A percentile compares a stretch with the other conserved stretches of the same genome.
These are phyloP conservation scores for Cyclotella cryptica DNA, from an alignment of 108 stramenopile species.

Conservation along the genomic window DNA sequence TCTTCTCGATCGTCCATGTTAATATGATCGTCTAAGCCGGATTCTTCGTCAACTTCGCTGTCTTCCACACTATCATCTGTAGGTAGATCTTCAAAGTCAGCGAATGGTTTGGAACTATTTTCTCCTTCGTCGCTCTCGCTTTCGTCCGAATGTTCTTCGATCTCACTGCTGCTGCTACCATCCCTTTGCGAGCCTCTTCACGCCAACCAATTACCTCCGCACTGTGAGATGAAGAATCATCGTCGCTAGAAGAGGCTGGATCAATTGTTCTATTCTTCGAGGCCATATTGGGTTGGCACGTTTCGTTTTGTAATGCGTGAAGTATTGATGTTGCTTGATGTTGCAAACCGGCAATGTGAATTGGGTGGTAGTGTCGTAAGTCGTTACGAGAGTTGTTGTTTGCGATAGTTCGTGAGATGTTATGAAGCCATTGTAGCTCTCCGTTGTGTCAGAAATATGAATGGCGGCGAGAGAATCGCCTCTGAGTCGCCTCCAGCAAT, in stretches of 20 bases:
- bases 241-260: slow-evolving; percentile 53
- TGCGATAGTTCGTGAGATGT: no score
- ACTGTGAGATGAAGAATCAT: slow-evolving; percentile 21
- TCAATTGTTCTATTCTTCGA: slow-evolving; percentile 4
- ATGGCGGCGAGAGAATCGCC: no score
- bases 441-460: no score
- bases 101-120: slow-evolving; percentile 4
- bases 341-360: no score
- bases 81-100: slow-evolving; percentile 51
- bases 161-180: slow-evolving; percentile 1
- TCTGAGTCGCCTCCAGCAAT: no score
- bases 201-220: slow-evolving; percentile 1
- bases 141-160: slow-evolving; percentile 14
- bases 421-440: no score
- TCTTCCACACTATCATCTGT: slow-evolving; percentile 45
- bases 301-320: background rate
- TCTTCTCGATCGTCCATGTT: slow-evolving; percentile 6
- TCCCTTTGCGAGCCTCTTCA: background rate
- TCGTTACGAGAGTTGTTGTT: no score
- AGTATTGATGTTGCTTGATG: background rate
- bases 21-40: slow-evolving; percentile 6
- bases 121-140: background rate
- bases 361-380: no score
- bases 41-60: slow-evolving; percentile 15
- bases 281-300: background rate